Evolutionary conservation across 2,329 filamentous ascomycete genomes (phyloP).

Genomic region (Xylariales sp.): DNA sequence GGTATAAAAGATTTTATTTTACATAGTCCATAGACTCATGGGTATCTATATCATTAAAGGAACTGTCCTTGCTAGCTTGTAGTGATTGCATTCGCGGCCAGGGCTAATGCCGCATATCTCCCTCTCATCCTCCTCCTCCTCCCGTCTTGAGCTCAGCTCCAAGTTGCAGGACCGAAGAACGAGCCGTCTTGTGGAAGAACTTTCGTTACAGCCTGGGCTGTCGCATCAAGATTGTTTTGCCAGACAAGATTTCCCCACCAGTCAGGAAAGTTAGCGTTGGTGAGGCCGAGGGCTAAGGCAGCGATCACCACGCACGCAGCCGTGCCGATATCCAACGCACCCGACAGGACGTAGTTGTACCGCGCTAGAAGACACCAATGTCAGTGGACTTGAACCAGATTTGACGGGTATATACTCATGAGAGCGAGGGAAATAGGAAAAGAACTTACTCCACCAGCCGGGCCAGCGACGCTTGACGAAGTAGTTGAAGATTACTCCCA

Average conservation of each 20-base stretch:
- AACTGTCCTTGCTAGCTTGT: too few relatives aligned
- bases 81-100: too few relatives aligned
- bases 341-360: constrained; percentile 58
- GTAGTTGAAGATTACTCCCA: constrained; percentile 53
- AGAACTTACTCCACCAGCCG: constrained; percentile 47
- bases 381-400: not conserved
- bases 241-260: constrained; percentile 6
- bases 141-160: too few relatives aligned
- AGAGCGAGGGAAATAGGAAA: not conserved
- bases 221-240: constrained; percentile 3
- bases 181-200: constrained; percentile 2
- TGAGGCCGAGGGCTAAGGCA: constrained; percentile 5
- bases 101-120: too few relatives aligned
- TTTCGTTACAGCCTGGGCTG: constrained; percentile 2
- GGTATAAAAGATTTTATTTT: too few relatives aligned
- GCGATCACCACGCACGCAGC: constrained; percentile 3
- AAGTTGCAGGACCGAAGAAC: constrained; percentile 5
- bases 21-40: too few relatives aligned
- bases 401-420: not conserved
- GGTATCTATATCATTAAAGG: too few relatives aligned
- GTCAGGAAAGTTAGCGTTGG: constrained; percentile 3
- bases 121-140: too few relatives aligned
- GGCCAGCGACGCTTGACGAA: constrained; percentile 43
- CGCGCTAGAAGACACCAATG: too few relatives aligned
- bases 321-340: constrained; percentile 52